Evolutionary conservation across 768 basidiomycete species (phyloP), one percentile per base, ranked within the genome.

Genomic region (Lyophyllum semitale): DNA sequence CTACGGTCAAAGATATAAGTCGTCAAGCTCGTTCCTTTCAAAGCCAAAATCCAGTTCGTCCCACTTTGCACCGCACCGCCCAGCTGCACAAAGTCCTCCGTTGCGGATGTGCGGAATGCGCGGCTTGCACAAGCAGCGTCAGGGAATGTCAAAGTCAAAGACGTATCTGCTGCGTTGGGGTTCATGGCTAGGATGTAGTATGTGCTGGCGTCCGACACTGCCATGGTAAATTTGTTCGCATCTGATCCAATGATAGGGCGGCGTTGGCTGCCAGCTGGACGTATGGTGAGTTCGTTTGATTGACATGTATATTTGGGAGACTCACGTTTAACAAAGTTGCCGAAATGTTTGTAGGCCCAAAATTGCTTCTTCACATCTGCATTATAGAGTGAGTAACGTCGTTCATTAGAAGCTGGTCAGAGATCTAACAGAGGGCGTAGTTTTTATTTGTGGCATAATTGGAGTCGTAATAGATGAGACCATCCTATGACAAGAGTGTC

Each of bases 401-500:
- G 29, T 25, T 23, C 40, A 25, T 26, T 23, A 18, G 18, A 17
- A 25, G 22, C 26, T 9, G 25, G 17, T 18, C 15, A 18, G 11
- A 33, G 15, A 52, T 23, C 69, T 50, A 26, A 74, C 74, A 75
- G 20, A 75, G 67, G 9, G 61, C 63, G 58, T 66, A 69, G 55
- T 76, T 76, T n/a, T 66, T 59, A 55, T 75, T 76, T 23, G 66
- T 65, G 5, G 72, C 70, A 47, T 72, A 77, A 40, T 69, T 54
- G 1, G 71, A 60, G 53, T 78, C 78, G 46, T 79, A 79, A 59
- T 77, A 78, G 13, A 77, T 71, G 52, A 73, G 45, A 7, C 69
- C 69, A 46, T 73, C 71, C 71, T 72, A 46, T 12, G 17, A 18
- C 4, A 12, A 30, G 11, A 4, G 8, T 17, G 7, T 55, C 35